Percentiles rank a stretch among this genome's conserved stretches.
Evolutionary conservation across 2,329 filamentous ascomycete species (phyloP).

Genomic region (Epichloe scottii): DNA sequence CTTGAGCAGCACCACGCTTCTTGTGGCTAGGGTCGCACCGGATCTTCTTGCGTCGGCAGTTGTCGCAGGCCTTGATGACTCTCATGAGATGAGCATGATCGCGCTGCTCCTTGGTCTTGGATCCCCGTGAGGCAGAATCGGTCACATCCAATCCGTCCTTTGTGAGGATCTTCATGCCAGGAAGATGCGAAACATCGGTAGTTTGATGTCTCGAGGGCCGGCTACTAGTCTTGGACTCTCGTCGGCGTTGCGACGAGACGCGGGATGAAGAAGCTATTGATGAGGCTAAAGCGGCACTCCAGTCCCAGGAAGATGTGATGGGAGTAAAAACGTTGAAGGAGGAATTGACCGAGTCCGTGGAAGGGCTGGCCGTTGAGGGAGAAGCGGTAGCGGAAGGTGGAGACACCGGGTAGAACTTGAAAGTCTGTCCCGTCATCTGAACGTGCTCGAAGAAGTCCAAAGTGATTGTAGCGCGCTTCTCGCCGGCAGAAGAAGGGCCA

Average conservation of each 20-base stretch:
- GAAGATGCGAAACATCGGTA: slow-evolving; percentile 38
- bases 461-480: slow-evolving; percentile 45
- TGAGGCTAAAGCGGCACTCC: slow-evolving; percentile 19
- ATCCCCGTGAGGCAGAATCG: slow-evolving; percentile 46
- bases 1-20: slow-evolving; percentile 28
- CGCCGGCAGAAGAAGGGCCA: slow-evolving; percentile 38
- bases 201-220: slow-evolving; percentile 17
- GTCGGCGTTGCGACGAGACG: slow-evolving; percentile 15
- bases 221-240: slow-evolving; percentile 14
- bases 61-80: slow-evolving; percentile 54
- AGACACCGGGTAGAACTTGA: slow-evolving; percentile 47
- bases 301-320: slow-evolving; percentile 34
- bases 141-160: slow-evolving; percentile 51
- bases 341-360: slow-evolving; percentile 33
- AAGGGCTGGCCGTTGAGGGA: slow-evolving; percentile 27
- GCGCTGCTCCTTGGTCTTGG: slow-evolving; percentile 55
- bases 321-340: slow-evolving; percentile 35
- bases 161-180: slow-evolving; percentile 56
- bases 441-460: slow-evolving; percentile 47
- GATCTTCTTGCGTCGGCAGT: slow-evolving; percentile 50
- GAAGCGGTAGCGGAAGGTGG: slow-evolving; percentile 24
- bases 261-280: slow-evolving; percentile 19
- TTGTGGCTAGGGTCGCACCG: slow-evolving; percentile 49
- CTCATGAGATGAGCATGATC: slow-evolving; percentile 56
- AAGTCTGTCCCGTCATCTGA: slow-evolving; percentile 40